Conservation (phyloP, 805 yeast species). For the Jamesozyma rosinii region DNA sequence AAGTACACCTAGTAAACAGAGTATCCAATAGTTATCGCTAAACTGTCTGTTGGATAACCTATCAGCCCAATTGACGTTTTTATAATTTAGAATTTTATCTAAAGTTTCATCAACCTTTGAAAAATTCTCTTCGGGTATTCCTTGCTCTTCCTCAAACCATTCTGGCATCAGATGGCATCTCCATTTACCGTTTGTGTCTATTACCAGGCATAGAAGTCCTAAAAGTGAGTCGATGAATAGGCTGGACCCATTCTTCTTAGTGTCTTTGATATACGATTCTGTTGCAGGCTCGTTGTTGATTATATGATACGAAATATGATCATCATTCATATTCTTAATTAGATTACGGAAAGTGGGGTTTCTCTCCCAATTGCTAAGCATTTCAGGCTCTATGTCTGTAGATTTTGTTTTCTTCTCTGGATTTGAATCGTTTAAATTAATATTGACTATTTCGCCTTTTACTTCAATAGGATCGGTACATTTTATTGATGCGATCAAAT, state of each 20-base stretch:
- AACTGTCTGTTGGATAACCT: conserved; percentile 63
- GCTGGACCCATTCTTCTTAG: conserved; percentile 12
- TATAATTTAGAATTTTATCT: conserved; percentile 39
- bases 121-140: conserved; percentile 6
- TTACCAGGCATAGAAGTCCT: conserved; percentile 19
- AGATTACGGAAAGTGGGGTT: conserved; percentile 9
- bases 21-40: conserved; percentile 79
- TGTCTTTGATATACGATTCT: conserved; percentile 13
- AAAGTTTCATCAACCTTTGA: conserved; percentile 15
- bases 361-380: conserved; percentile 7
- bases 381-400: not conserved
- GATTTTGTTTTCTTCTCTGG: not conserved
- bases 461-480: conserved; percentile 18
- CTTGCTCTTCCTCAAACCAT: conserved; percentile 16
- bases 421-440: not conserved
- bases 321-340: conserved; percentile 7
- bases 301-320: conserved; percentile 9
- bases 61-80: conserved; percentile 65
- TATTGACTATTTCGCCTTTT: conserved; percentile 16
- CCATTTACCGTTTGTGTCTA: conserved; percentile 23
- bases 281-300: conserved; percentile 10
- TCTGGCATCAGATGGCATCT: conserved; percentile 17
- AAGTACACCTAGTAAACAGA: conserved; percentile 62
- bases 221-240: conserved; percentile 17
- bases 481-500: conserved; percentile 18